A percentile compares a stretch with the other conserved stretches of the same genome.
Conservation (phyloP, 208 protist species). For the Sergeia podlipaevii region DNA sequence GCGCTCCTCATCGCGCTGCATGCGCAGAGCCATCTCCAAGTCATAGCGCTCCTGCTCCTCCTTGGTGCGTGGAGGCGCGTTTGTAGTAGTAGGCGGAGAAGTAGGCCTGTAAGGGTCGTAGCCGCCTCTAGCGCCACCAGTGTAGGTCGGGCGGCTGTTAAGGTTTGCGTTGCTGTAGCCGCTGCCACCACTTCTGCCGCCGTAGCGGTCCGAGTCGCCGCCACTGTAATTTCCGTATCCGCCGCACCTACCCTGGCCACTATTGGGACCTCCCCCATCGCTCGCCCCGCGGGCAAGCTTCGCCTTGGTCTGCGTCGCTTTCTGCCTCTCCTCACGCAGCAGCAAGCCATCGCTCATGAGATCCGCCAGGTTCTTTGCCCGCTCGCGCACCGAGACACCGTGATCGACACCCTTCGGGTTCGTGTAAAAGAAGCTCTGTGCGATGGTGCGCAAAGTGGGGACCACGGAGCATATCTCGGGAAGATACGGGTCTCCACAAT, state of each 20-base stretch:
- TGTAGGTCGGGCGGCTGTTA: slow-evolving; percentile 10
- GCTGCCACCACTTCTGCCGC: slow-evolving; percentile 3
- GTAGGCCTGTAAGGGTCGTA: slow-evolving; percentile 15
- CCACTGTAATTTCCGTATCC: slow-evolving; percentile 17
- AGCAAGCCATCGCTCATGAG: slow-evolving; percentile 73
- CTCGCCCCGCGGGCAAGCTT: slow-evolving; percentile 57
- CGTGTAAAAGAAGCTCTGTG: slow-evolving; percentile 81
- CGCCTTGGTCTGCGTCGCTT: slow-evolving; percentile 54
- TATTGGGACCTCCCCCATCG: slow-evolving; percentile 23
- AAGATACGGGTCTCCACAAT: slow-evolving; percentile 54
- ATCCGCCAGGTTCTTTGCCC: slow-evolving; percentile 74
- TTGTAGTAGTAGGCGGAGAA: slow-evolving; percentile 10
- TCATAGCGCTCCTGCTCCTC: slow-evolving; percentile 87
- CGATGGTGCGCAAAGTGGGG: slow-evolving; percentile 63
- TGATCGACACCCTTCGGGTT: slow-evolving; percentile 85
- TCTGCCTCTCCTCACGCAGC: slow-evolving; percentile 77
- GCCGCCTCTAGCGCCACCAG: background rate
- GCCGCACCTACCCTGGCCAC: slow-evolving; percentile 18
- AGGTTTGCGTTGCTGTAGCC: slow-evolving; percentile 22
- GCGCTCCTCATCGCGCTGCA: slow-evolving; percentile 87
- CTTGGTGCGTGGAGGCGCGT: slow-evolving; percentile 43
- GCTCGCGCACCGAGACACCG: slow-evolving; percentile 84
- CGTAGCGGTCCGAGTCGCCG: slow-evolving; percentile 12
- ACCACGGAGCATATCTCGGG: slow-evolving; percentile 68
- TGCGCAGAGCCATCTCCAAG: slow-evolving; percentile 75